These are phyloP conservation scores for Adansonia gregorii DNA, from an alignment of 441 rosid genomes.

Conservation along the genomic window DNA sequence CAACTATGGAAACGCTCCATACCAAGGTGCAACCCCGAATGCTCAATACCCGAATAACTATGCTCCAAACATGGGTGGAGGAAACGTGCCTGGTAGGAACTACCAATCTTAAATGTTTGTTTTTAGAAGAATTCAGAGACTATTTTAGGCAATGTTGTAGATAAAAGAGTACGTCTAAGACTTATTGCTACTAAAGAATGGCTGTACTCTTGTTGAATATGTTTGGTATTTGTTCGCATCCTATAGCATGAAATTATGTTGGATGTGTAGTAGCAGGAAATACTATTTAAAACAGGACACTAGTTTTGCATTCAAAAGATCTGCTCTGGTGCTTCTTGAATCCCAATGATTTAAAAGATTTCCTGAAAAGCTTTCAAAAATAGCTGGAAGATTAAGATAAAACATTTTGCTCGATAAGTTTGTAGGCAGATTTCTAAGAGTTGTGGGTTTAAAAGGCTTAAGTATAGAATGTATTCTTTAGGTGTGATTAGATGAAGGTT, in stretches of 20 bases:
- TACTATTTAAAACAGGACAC: too few relatives aligned
- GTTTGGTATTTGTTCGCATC: background rate
- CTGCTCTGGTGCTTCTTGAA: too few relatives aligned
- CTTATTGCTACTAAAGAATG: background rate
- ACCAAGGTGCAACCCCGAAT: slow-evolving; percentile 47
- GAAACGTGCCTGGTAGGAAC: slow-evolving; percentile 37
- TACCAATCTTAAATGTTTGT: slow-evolving; percentile 31
- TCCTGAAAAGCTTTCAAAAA: too few relatives aligned
- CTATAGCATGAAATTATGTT: background rate
- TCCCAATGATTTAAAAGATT: too few relatives aligned
- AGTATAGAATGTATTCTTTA: too few relatives aligned
- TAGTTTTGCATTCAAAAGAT: too few relatives aligned
- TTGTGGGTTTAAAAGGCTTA: too few relatives aligned
- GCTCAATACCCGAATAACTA: slow-evolving; percentile 49
- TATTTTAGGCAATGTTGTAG: slow-evolving; percentile 35
- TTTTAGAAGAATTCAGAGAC: slow-evolving; percentile 16
- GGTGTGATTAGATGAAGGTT: too few relatives aligned
- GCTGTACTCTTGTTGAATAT: background rate
- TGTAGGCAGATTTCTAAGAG: too few relatives aligned
- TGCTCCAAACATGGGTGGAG: slow-evolving; percentile 42
- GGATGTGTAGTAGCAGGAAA: background rate
- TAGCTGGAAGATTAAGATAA: too few relatives aligned
- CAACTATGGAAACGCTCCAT: slow-evolving; percentile 28
- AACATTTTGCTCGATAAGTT: too few relatives aligned
- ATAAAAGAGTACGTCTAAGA: slow-evolving; percentile 25